Evolutionary conservation across 2,329 filamentous ascomycete genomes (phyloP).

Genomic region (Leptodontidium sp.): DNA sequence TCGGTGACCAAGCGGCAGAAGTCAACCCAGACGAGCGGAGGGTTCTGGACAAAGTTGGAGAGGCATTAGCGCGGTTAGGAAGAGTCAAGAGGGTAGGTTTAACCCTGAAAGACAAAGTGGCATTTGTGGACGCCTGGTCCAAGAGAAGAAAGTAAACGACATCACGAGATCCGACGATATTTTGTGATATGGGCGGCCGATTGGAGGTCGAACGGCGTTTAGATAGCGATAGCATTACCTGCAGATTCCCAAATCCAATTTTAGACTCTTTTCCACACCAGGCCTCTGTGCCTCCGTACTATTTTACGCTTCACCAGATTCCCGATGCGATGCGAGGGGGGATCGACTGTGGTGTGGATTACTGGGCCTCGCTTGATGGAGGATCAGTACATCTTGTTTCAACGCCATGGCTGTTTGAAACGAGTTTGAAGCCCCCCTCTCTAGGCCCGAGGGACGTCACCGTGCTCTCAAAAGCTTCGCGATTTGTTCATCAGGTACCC

Average conservation of each 20-base stretch:
- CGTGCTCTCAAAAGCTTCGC: slow-evolving; percentile 17
- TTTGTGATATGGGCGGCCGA: neutral
- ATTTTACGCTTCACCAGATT: neutral
- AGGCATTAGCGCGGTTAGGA: slow-evolving; percentile 86
- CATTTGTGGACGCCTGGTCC: slow-evolving; percentile 79
- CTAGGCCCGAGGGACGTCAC: neutral
- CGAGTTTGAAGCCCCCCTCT: neutral
- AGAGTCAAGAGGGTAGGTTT: slow-evolving; percentile 89
- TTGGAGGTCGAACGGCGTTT: slow-evolving; percentile 7
- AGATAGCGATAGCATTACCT: slow-evolving; percentile 27
- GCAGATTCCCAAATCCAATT: slow-evolving; percentile 25
- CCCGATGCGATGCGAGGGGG: slow-evolving; percentile 6
- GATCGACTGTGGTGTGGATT: neutral
- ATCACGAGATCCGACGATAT: neutral
- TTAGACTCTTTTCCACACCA: neutral
- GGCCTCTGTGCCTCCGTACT: neutral
- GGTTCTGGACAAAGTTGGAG: slow-evolving; percentile 80
- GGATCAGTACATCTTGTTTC: slow-evolving; percentile 9
- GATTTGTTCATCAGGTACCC: slow-evolving; percentile 8
- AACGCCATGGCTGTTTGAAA: slow-evolving; percentile 6
- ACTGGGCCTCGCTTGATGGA: neutral
- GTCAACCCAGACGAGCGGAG: slow-evolving; percentile 65
- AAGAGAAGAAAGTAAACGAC: slow-evolving; percentile 47
- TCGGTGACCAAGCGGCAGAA: slow-evolving; percentile 40
- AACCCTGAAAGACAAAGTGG: slow-evolving; percentile 81